These are phyloP conservation scores for Trichosanthes truncata DNA, from an alignment of 306 rosid genomes.

Conservation along the genomic window DNA sequence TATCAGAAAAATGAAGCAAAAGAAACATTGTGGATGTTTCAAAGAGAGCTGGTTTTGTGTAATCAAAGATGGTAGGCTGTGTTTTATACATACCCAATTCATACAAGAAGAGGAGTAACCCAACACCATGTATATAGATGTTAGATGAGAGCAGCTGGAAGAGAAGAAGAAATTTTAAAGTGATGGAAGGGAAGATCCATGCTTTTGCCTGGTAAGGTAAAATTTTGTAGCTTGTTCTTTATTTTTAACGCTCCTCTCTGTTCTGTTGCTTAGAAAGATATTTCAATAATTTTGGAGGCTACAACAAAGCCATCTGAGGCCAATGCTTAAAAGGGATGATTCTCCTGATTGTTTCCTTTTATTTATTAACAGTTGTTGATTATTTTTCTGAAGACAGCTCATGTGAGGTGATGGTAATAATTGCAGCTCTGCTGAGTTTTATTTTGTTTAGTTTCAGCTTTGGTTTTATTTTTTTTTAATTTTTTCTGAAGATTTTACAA, in stretches of 20 bases:
- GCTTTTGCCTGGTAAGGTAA: too few species aligned
- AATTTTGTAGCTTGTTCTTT: slow-evolving; percentile 13
- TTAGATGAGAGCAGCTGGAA: slow-evolving; percentile 39
- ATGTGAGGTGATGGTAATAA: not conserved
- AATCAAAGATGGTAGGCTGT: slow-evolving; percentile 37
- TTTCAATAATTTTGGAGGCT: slow-evolving; percentile 36
- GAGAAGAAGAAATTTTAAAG: slow-evolving; percentile 21
- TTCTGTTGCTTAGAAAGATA: slow-evolving; percentile 27
- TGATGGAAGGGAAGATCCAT: too few species aligned
- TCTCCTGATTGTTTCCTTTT: not conserved
- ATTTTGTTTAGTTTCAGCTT: not conserved
- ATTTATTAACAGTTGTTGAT: not conserved
- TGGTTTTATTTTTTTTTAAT: not conserved
- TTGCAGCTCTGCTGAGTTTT: slow-evolving; percentile 1
- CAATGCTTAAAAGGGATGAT: slow-evolving; percentile 6
- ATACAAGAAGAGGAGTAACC: slow-evolving; percentile 41
- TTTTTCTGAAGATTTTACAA: too few species aligned
- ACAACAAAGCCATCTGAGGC: slow-evolving; percentile 11
- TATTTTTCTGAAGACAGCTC: not conserved
- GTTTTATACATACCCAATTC: slow-evolving; percentile 72
- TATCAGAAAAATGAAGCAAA: slow-evolving; percentile 3
- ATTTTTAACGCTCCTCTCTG: not conserved
- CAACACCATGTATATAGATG: slow-evolving; percentile 51
- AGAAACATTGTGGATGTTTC: slow-evolving; percentile 1
- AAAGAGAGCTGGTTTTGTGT: slow-evolving; percentile 13